Conservation (phyloP, 2,329 filamentous ascomycete species). For the Paramyrothecium roridum region DNA sequence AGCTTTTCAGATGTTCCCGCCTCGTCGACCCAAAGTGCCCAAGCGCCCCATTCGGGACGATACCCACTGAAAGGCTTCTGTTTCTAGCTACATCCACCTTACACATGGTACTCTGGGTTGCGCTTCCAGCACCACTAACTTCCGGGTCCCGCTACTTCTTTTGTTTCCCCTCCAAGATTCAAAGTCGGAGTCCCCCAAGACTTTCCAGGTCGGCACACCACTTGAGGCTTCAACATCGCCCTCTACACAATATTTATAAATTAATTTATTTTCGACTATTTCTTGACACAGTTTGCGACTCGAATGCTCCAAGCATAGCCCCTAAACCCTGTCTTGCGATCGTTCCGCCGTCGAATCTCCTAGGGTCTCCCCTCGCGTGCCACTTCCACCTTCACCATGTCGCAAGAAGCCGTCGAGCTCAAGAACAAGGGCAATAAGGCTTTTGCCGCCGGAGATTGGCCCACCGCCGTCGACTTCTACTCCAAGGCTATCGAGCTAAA, state of each 20-base stretch:
- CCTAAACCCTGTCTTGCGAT: not conserved
- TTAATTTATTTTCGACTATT: not conserved
- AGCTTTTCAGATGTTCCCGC: too few species aligned
- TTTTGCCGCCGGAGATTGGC: conserved; percentile 86
- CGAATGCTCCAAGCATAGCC: not conserved
- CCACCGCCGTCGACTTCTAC: conserved; percentile 77
- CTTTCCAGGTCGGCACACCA: not conserved
- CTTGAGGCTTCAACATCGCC: not conserved
- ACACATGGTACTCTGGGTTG: not conserved
- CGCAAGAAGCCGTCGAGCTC: conserved; percentile 70
- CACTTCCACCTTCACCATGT: conserved; percentile 28
- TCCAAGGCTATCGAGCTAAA: conserved; percentile 83
- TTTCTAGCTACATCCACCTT: not conserved
- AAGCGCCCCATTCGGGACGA: not conserved
- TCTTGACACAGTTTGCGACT: not conserved
- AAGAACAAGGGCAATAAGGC: conserved; percentile 96
- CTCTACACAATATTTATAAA: not conserved
- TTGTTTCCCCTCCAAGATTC: not conserved
- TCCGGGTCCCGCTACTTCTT: not conserved
- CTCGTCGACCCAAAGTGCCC: not conserved
- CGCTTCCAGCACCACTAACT: not conserved
- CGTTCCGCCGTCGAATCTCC: conserved; percentile 2
- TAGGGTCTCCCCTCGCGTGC: conserved; percentile 3
- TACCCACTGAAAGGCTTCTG: not conserved
- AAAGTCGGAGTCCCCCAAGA: not conserved